phyloP scores from a whole-genome alignment of 164 flowering plant species.

The Protea cynaroides region DNA sequence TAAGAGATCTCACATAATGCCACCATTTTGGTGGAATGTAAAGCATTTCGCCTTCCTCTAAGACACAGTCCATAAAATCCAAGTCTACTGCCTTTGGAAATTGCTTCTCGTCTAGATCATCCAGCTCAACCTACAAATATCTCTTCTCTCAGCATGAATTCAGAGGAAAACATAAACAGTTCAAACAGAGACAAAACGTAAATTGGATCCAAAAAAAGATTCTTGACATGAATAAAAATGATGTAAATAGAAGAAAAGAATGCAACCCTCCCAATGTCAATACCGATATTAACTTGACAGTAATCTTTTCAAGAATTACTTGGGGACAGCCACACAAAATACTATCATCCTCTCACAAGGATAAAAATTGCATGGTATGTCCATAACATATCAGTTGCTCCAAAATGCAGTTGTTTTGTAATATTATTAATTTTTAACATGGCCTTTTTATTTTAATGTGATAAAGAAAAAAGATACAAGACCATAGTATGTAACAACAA shows the following conservation, averaged over 20 bases:
- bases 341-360: neutral
- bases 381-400: neutral
- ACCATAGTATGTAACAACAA: neutral
- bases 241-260: neutral
- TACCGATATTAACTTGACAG: too few relatives aligned
- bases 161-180: too few relatives aligned
- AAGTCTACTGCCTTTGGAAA: conserved; percentile 52
- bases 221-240: neutral
- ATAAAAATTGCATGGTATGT: neutral
- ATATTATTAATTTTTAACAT: neutral
- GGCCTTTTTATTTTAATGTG: neutral
- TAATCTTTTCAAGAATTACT: too few relatives aligned
- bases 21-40: conserved; percentile 98
- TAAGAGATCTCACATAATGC: conserved; percentile 92
- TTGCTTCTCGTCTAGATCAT: conserved; percentile 50
- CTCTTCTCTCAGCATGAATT: too few relatives aligned
- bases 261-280: neutral
- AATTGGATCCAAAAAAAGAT: neutral
- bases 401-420: neutral
- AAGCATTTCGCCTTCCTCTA: conserved; percentile 96
- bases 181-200: too few relatives aligned
- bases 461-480: neutral
- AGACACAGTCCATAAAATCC: conserved; percentile 80
- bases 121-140: conserved; percentile 73
- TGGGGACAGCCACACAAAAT: too few relatives aligned